These are phyloP conservation scores for Dryas drummondii DNA, from an alignment of 306 rosid genomes.

Conservation along the genomic window DNA sequence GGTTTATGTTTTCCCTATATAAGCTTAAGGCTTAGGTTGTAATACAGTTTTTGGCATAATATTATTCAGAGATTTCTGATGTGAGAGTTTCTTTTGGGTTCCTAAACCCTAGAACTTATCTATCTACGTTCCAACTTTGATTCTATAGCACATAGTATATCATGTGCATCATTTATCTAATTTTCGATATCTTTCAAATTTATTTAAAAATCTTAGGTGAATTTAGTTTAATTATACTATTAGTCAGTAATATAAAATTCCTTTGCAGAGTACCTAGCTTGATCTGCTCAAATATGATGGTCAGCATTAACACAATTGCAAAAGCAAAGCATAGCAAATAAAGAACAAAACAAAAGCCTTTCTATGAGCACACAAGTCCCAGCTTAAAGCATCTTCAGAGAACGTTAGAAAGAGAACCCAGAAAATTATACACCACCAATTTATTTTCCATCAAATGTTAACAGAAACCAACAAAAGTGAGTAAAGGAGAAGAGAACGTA, in stretches of 20 bases:
- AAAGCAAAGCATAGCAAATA: neutral
- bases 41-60: too few relatives aligned
- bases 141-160: neutral
- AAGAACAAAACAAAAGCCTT: neutral
- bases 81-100: too few relatives aligned
- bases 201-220: neutral
- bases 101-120: too few relatives aligned
- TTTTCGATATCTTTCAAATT: too few relatives aligned
- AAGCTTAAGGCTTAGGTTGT: too few relatives aligned
- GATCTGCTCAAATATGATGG: too few relatives aligned
- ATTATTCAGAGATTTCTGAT: too few relatives aligned
- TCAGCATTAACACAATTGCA: neutral
- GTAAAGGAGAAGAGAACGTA: slow-evolving; percentile 35
- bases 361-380: neutral
- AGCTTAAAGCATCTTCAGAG: neutral
- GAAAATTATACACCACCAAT: neutral
- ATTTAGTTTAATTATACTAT: neutral
- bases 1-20: too few relatives aligned
- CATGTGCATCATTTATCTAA: neutral
- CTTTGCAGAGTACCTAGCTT: neutral
- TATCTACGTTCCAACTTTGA: too few relatives aligned
- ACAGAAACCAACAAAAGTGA: slow-evolving; percentile 23
- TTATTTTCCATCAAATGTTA: neutral
- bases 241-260: neutral
- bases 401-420: slow-evolving; percentile 3